phyloP scores from a whole-genome alignment of 495 filamentous ascomycete genomes.

The Talaromyces adpressus region DNA sequence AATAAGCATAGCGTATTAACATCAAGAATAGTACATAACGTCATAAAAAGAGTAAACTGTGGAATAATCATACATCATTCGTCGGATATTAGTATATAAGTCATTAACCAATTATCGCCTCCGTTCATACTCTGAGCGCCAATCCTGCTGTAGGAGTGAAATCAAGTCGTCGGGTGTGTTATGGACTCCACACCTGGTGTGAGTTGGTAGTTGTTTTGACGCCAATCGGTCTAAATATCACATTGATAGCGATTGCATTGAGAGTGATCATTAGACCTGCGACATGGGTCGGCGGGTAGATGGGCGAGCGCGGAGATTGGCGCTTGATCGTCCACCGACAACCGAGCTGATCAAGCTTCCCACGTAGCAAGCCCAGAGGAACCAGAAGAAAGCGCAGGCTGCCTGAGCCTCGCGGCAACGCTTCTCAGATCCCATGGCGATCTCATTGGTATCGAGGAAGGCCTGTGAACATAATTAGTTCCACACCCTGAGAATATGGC shows the following conservation, averaged over 20 bases:
- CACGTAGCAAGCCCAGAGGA: constrained; percentile 56
- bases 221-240: background rate
- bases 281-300: constrained; percentile 7
- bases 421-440: constrained; percentile 54
- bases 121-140: background rate
- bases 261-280: constrained; percentile 2
- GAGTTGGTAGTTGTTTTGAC: background rate
- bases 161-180: background rate
- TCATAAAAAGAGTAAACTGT: background rate
- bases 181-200: background rate
- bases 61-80: background rate
- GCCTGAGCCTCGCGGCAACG: constrained; percentile 67
- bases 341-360: constrained; percentile 46
- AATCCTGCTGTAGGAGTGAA: background rate
- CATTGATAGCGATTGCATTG: background rate
- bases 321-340: constrained; percentile 30
- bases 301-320: constrained; percentile 27
- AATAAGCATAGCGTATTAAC: background rate
- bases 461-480: constrained; percentile 20
- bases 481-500: no score
- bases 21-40: background rate
- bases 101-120: background rate
- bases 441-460: constrained; percentile 49
- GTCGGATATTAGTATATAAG: background rate
- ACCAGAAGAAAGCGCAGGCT: constrained; percentile 63